These are phyloP conservation scores for Annulohypoxylon stygium DNA, from an alignment of 495 filamentous ascomycete genomes.

Conservation along the genomic window DNA sequence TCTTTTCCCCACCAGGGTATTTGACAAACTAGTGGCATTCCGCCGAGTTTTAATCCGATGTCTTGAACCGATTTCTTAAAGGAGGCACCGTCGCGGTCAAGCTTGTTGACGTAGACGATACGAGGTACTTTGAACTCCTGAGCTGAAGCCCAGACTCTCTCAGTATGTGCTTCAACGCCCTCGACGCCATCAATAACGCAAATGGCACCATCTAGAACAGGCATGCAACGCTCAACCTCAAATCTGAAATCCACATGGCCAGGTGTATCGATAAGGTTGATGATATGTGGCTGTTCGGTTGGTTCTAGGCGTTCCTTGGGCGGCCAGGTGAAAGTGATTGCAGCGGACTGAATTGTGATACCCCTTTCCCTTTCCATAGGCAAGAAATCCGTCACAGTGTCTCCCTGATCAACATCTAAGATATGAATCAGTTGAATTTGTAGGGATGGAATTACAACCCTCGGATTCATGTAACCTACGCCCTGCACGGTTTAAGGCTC, in stretches of 20 bases:
- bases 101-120: slow-evolving; percentile 93
- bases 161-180: slow-evolving; percentile 97
- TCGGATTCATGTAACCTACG: slow-evolving; percentile 61
- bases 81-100: slow-evolving; percentile 93
- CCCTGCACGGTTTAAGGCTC: slow-evolving; percentile 86
- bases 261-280: slow-evolving; percentile 98
- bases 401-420: slow-evolving; percentile 93
- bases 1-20: slow-evolving; percentile 94
- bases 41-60: slow-evolving; percentile 80
- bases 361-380: slow-evolving; percentile 93
- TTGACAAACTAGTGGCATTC: slow-evolving; percentile 92
- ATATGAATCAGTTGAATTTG: slow-evolving; percentile 35
- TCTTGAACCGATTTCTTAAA: slow-evolving; percentile 90
- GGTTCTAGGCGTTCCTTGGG: slow-evolving; percentile 49
- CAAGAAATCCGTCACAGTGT: slow-evolving; percentile 97
- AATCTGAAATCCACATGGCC: slow-evolving; percentile 99
- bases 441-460: not conserved
- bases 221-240: slow-evolving; percentile 92
- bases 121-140: slow-evolving; percentile 86
- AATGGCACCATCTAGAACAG: slow-evolving; percentile 93
- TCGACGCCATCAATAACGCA: slow-evolving; percentile 97
- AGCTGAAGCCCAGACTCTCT: slow-evolving; percentile 95
- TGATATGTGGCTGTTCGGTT: slow-evolving; percentile 62
- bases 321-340: slow-evolving; percentile 93
- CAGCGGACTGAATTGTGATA: slow-evolving; percentile 98